phyloP scores from a whole-genome alignment of 2,329 filamentous ascomycete species.

The Botrytis tulipae region DNA sequence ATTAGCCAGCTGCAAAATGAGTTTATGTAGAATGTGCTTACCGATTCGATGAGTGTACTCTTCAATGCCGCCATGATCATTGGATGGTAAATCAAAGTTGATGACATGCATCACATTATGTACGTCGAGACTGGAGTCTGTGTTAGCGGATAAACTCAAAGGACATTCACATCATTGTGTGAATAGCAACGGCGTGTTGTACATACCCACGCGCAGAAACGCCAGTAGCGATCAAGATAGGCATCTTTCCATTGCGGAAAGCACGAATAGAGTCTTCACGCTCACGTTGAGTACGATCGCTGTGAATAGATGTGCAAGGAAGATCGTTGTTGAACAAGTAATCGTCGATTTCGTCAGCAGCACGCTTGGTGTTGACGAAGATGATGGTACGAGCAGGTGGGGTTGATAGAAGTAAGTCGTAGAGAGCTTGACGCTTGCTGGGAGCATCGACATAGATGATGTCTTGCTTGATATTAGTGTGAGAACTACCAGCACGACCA shows the following conservation, averaged over 20 bases:
- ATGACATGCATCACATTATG: slow-evolving; percentile 85
- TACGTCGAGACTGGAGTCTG: slow-evolving; percentile 61
- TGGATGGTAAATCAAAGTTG: slow-evolving; percentile 83
- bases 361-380: slow-evolving; percentile 80
- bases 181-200: no score
- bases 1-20: slow-evolving; percentile 20
- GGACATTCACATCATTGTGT: background rate
- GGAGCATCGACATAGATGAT: slow-evolving; percentile 64
- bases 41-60: slow-evolving; percentile 95
- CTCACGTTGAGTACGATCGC: slow-evolving; percentile 83
- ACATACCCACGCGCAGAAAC: slow-evolving; percentile 72
- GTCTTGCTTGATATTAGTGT: slow-evolving; percentile 78
- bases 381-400: slow-evolving; percentile 78
- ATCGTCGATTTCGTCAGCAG: slow-evolving; percentile 83
- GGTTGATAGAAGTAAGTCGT: slow-evolving; percentile 68
- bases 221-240: slow-evolving; percentile 83
- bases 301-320: slow-evolving; percentile 85
- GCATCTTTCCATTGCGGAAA: slow-evolving; percentile 72
- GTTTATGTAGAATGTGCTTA: slow-evolving; percentile 43
- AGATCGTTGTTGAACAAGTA: slow-evolving; percentile 77
- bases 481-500: slow-evolving; percentile 80
- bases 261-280: slow-evolving; percentile 87
- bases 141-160: background rate
- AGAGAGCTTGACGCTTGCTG: slow-evolving; percentile 68
- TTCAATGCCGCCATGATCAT: slow-evolving; percentile 78